Evolutionary conservation across 2,329 filamentous ascomycete genomes (phyloP), one percentile per base, ranked within the genome.

Genomic region (Ophiosphaerella korrae): DNA sequence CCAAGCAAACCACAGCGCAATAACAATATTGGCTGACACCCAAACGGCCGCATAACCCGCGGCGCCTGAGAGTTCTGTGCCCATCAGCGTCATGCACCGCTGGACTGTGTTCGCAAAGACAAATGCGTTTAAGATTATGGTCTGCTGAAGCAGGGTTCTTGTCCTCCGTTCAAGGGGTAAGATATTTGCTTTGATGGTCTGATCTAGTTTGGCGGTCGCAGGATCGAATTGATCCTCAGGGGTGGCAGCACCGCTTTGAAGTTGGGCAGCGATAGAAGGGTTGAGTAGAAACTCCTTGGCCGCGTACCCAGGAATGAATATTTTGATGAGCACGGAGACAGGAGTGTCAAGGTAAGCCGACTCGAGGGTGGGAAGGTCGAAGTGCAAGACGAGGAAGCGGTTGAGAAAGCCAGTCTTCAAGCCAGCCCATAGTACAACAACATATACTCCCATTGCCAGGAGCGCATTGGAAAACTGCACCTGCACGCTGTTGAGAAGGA

Each of bases 271-370:
- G 14, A 84, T 82, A 18, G 84, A 82, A 2, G 88, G 86, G 34
- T 84, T 83, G 71, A 96, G 95, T 60, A 97, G 84, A 70, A 95
- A 93, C 39, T 83, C 82, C 54, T 85, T 85, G 4, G 88, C 86
- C 0, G 90, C 88, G 54, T 85, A 78, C 2, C 92, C 92, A 14
- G 89, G 80, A 1, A 87, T 85, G 3, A 91, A 74, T 41, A 89
- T 79, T 7, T 82, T 79, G 35, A 82, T 72, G 33, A 85, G 41
- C 9, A 80, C 62, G 7, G 66, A 53, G 18, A 69, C 39, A 5
- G 75, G 83, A 1, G 82, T 83, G 9, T 87, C 83, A 18, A 82
- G 77, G 69, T 93, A 85, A 2, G 86, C 88, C 11, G 82, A 80
- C 55, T 84, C 82, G 42, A 97, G 78, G 26, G 85, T 88, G 6